Conservation (phyloP, 1,139 yeast genomes). For the Casaregolazyma suthepensis region DNA sequence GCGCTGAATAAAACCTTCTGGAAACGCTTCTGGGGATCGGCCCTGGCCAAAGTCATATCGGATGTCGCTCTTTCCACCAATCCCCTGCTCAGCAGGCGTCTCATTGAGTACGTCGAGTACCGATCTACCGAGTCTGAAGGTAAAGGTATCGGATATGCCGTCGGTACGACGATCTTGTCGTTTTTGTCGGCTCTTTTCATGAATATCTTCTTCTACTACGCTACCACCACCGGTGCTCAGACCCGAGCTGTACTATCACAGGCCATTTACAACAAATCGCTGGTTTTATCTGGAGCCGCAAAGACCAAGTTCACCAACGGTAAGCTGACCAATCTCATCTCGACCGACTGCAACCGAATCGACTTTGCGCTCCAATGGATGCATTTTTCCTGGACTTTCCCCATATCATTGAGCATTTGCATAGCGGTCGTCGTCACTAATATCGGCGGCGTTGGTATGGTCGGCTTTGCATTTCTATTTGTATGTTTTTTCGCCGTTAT, state of each 20-base stretch:
- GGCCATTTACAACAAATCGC: slow-evolving; percentile 60
- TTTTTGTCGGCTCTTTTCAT: slow-evolving; percentile 45
- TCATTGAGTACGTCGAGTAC: slow-evolving; percentile 42
- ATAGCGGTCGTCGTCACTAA: slow-evolving; percentile 61
- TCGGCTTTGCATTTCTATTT: slow-evolving; percentile 49
- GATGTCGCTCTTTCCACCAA: slow-evolving; percentile 48
- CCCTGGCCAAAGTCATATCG: slow-evolving; percentile 40
- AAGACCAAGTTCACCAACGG: slow-evolving; percentile 58
- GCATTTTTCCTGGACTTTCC: slow-evolving; percentile 58
- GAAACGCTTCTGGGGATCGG: slow-evolving; percentile 43
- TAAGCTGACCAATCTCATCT: slow-evolving; percentile 64
- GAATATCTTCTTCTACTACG: slow-evolving; percentile 57
- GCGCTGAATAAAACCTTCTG: slow-evolving; percentile 55
- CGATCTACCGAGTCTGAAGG: slow-evolving; percentile 15
- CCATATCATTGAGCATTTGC: slow-evolving; percentile 57
- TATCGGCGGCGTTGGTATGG: slow-evolving; percentile 67
- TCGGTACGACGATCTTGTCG: slow-evolving; percentile 47
- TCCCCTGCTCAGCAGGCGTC: slow-evolving; percentile 45
- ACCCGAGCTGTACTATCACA: slow-evolving; percentile 61
- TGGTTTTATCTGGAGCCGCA: slow-evolving; percentile 54
- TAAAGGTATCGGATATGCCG: slow-evolving; percentile 55
- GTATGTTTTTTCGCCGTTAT: slow-evolving; percentile 28
- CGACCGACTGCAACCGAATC: slow-evolving; percentile 73
- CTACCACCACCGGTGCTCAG: slow-evolving; percentile 63
- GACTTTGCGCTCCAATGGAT: slow-evolving; percentile 72